These are phyloP conservation scores for Domatiomyces catenatus DNA, from an alignment of 2,329 filamentous ascomycete genomes.

Conservation along the genomic window DNA sequence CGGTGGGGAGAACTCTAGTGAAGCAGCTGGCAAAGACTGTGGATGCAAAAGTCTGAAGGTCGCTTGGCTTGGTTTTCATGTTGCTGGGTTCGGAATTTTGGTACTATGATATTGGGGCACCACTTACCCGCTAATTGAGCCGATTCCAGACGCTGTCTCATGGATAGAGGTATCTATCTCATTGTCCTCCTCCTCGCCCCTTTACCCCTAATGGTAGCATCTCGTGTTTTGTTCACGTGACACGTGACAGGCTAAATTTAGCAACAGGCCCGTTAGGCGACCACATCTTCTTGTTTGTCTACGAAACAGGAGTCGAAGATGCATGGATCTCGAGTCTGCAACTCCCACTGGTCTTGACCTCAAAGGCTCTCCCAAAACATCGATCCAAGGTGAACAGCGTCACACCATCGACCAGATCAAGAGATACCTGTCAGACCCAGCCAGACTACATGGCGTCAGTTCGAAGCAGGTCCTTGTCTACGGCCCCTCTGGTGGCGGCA, in stretches of 20 bases:
- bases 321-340: slow-evolving; percentile 5
- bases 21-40: background rate
- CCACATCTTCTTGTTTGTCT: background rate
- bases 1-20: slow-evolving; percentile 38
- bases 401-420: slow-evolving; percentile 4
- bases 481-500: slow-evolving; percentile 5
- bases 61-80: background rate
- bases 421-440: slow-evolving; percentile 1
- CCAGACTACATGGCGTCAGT: slow-evolving; percentile 3
- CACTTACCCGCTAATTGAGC: too few relatives aligned
- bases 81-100: background rate
- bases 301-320: slow-evolving; percentile 1
- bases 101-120: too few relatives aligned
- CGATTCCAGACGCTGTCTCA: too few relatives aligned
- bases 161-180: too few relatives aligned
- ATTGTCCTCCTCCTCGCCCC: too few relatives aligned
- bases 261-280: too few relatives aligned
- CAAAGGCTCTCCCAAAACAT: background rate
- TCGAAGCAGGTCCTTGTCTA: slow-evolving; percentile 5
- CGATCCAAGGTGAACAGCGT: slow-evolving; percentile 2
- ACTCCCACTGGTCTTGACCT: background rate
- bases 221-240: too few relatives aligned
- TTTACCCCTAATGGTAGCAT: too few relatives aligned
- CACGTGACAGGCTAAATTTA: too few relatives aligned
- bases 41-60: background rate